Base-by-base conservation (phyloP, 805 yeast species). In the Debaryomyces maramus region DNA sequence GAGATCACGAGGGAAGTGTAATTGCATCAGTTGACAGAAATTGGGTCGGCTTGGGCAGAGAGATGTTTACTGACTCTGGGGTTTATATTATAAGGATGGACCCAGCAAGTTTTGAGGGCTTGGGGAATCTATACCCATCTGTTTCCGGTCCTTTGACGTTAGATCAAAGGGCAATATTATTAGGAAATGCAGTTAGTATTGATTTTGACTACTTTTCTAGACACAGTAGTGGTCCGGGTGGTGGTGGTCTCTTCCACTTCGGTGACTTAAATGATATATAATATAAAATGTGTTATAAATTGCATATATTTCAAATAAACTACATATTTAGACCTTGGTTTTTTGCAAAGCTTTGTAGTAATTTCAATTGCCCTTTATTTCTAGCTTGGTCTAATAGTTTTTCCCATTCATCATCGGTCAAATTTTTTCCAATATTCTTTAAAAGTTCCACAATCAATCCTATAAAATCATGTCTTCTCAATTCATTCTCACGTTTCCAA, bases 141-240 rank as follows among this genome's bases (percentile, higher is more conserved):
- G 72, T 74, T 3, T 65, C 78, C 0, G 73, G 75, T 28, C 80
- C 67, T 30, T 61, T 93, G 61, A 77, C 83, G 3, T 63, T 88
- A 31, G 95, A 85, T 57, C 86, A 93, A 61, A 77, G 96, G 49
- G 96, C 97, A 0, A 80, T 89, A 1, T 55, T 93, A 60, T 69
- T 93, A 40, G 96, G 88, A 0, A 86, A 85, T 45, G 96, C 97
- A 0, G 83, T 93, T 1, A 85, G 95, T 43, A 84, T 93, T 44
- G 99, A 93, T 61, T 93, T 88, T 62, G 99, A 93, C 63, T 93
- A 90, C 65, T 93, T 93, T 63, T 87, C 96, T n/a, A 77, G 98
- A 59, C 97, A 90, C 59, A 82, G 91, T 14, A 52, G 73, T 34
- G 73, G 81, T 27, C 73, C 75, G 16, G 69, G 67, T 5, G 63